These are phyloP conservation scores for Aspergillus sclerotiicarbonarius DNA, from an alignment of 495 filamentous ascomycete species.

Conservation along the genomic window DNA sequence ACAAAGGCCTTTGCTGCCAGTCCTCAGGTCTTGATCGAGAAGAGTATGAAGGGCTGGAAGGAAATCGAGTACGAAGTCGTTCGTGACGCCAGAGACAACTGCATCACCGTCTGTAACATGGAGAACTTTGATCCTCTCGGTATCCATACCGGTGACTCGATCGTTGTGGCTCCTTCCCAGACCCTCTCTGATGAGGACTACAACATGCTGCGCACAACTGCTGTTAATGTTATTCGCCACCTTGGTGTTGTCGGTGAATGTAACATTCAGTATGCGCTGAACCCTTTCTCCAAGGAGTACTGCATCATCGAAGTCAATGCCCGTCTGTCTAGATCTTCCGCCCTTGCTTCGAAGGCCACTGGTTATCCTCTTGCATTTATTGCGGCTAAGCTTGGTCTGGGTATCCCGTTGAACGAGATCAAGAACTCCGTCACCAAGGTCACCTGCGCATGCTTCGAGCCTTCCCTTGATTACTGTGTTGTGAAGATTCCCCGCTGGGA, in stretches of 20 bases:
- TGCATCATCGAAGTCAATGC: conserved; percentile 99
- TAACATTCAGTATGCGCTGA: conserved; percentile 97
- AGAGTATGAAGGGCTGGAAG: conserved; percentile 99
- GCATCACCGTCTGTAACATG: conserved; percentile 99
- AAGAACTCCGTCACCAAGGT: conserved; percentile 94
- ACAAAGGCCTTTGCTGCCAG: conserved; percentile 91
- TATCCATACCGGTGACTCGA: conserved; percentile 97
- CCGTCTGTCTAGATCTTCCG: conserved; percentile 93
- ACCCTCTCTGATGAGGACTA: conserved; percentile 98
- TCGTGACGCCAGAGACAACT: conserved; percentile 93
- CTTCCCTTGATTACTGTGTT: conserved; percentile 97
- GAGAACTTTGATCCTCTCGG: conserved; percentile 99
- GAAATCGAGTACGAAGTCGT: conserved; percentile 99
- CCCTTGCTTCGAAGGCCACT: conserved; percentile 94
- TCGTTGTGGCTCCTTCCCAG: conserved; percentile 95
- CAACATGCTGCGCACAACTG: conserved; percentile 97
- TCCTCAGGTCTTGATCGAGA: conserved; percentile 93
- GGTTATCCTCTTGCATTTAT: conserved; percentile 97
- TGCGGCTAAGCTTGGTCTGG: conserved; percentile 90
- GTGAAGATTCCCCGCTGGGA: conserved; percentile 99
- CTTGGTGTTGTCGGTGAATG: conserved; percentile 97
- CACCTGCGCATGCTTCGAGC: conserved; percentile 97
- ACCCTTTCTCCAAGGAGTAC: conserved; percentile 95
- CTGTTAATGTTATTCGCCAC: conserved; percentile 98
- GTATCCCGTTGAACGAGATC: conserved; percentile 95